Evolutionary conservation across 2,329 filamentous ascomycete species (phyloP).

Genomic region (Dactylellina sp.): DNA sequence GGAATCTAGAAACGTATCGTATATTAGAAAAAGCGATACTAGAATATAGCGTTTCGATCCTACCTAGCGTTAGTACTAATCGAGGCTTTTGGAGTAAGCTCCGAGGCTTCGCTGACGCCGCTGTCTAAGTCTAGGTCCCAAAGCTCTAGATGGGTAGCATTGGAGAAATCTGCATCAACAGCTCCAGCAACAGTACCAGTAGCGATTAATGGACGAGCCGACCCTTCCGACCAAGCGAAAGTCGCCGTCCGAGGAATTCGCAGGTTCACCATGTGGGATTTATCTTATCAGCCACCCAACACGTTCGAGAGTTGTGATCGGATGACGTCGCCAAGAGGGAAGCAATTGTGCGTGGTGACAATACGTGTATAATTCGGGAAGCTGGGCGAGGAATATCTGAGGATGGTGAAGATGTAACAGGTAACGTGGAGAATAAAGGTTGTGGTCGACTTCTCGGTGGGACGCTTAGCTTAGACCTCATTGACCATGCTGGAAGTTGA

Average conservation of each 20-base stretch:
- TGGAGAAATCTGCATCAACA: slow-evolving; percentile 96
- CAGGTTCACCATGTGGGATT: slow-evolving; percentile 83
- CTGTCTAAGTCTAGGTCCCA: slow-evolving; percentile 92
- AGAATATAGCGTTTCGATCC: too few relatives aligned
- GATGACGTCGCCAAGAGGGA: slow-evolving; percentile 18
- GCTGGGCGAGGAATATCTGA: not conserved
- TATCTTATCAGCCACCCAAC: slow-evolving; percentile 45
- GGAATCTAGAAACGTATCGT: slow-evolving; percentile 78
- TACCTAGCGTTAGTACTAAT: slow-evolving; percentile 92
- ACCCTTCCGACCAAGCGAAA: slow-evolving; percentile 93
- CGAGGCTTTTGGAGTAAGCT: slow-evolving; percentile 86
- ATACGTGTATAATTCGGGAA: not conserved
- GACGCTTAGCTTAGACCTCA: slow-evolving; percentile 35
- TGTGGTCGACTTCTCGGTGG: slow-evolving; percentile 40
- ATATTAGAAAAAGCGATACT: slow-evolving; percentile 21
- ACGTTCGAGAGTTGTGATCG: slow-evolving; percentile 35
- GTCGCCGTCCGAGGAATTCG: slow-evolving; percentile 95
- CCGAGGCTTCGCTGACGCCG: slow-evolving; percentile 75
- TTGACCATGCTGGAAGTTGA: slow-evolving; percentile 56
- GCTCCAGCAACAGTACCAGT: slow-evolving; percentile 95
- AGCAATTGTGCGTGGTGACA: slow-evolving; percentile 3
- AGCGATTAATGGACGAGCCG: slow-evolving; percentile 82
- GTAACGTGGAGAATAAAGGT: slow-evolving; percentile 38
- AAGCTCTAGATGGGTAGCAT: slow-evolving; percentile 93
- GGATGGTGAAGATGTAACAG: slow-evolving; percentile 10